Base-by-base conservation (phyloP, 2,329 filamentous ascomycete genomes). In the Helotiales sp. region DNA sequence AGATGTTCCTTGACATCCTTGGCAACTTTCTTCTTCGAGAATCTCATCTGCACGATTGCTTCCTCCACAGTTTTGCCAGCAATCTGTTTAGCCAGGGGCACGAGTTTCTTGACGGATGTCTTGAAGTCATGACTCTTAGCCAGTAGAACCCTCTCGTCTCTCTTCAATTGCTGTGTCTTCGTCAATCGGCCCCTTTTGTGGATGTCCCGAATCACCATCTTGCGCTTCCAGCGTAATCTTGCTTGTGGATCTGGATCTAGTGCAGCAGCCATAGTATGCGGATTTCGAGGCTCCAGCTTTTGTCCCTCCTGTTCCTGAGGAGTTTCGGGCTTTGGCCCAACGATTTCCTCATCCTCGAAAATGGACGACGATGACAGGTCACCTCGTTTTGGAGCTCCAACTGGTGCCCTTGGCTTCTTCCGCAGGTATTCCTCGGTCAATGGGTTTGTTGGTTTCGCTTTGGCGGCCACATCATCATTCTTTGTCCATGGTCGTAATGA, bases 1-100 rank as follows among this genome's bases (percentile, higher is more conserved):
- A 99, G 83, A 76, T 96, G 92, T 76, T 88, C 89, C 73, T 87
- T 83, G 30, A 98, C 88, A 75, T 97, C 93, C 72, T 87, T 84
- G 6, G 95, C 92, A 70, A 91, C 91, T 82, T 93, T 95, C 87
- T 99, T 99, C 84, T 93, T 93, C 79, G 91, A 95, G 82, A 95
- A 98, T 64, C 90, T 88, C 93, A 99, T 97, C 84, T 99, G 96
- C 63, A 92, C 82, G 72, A 98, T 92, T 15, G 96, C 96, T 40
- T 99, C 94, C 66, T 96, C 93, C 69, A 99, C 84, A n/a, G 90
- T 90, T 86, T 97, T 98, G 72, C 96, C 96, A 1, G 89, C 86
- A 76, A 99, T 96, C 82, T 98, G 96, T 64, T 91, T 88, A 26
- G 95, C 90, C 59, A 99, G 82, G 74, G 92, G 90, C 61, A 91